These are phyloP conservation scores for Boletus insuetus DNA, from an alignment of 768 basidiomycete genomes.

Conservation along the genomic window DNA sequence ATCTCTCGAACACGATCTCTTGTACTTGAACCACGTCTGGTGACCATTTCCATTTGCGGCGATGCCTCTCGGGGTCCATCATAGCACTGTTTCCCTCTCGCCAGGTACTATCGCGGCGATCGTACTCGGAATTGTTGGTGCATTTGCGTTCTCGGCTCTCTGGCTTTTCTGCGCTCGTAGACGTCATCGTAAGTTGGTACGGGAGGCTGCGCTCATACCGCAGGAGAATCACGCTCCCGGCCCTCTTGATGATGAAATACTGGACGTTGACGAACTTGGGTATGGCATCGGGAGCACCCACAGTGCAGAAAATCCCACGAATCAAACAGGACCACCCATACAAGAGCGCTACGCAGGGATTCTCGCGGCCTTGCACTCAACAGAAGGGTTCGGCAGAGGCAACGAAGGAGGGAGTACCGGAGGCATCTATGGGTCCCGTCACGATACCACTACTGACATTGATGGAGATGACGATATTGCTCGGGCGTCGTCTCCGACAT, in stretches of 20 bases:
- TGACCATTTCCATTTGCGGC: conserved; percentile 3
- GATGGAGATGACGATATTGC: conserved; percentile 8
- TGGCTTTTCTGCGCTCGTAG: conserved; percentile 34
- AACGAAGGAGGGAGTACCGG: conserved; percentile 28
- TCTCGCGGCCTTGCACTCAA: conserved; percentile 22
- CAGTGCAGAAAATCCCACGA: not conserved
- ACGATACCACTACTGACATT: conserved; percentile 4
- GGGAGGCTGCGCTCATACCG: conserved; percentile 14
- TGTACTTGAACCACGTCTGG: not conserved
- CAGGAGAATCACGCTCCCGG: conserved; percentile 9
- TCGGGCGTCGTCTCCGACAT: conserved; percentile 24
- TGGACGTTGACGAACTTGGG: conserved; percentile 10
- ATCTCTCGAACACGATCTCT: conserved; percentile 4
- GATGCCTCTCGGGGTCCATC: conserved; percentile 2
- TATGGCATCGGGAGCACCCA: not conserved
- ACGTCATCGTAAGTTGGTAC: conserved; percentile 25
- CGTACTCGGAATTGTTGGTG: conserved; percentile 25
- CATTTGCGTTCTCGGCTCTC: conserved; percentile 24
- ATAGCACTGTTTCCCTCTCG: conserved; percentile 14
- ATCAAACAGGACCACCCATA: conserved; percentile 1
- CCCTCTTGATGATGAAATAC: conserved; percentile 26
- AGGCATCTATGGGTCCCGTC: conserved; percentile 26
- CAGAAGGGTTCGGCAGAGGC: conserved; percentile 9
- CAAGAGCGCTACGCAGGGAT: conserved; percentile 30
- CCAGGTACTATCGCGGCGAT: conserved; percentile 25